phyloP scores from a whole-genome alignment of 2,329 filamentous ascomycete species.

The Kalaharituber pfeilii region DNA sequence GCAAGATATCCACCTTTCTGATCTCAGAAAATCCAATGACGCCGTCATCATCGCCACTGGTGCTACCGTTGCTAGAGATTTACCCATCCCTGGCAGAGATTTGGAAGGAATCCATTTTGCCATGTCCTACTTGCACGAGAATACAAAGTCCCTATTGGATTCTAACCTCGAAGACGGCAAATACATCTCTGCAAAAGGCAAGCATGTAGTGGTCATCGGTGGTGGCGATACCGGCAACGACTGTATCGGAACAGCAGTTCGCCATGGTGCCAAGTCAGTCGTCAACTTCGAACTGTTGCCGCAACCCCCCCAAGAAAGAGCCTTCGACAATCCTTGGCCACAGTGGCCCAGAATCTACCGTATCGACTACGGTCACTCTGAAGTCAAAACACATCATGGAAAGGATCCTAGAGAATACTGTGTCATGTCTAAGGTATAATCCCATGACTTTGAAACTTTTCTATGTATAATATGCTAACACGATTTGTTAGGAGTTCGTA shows the following conservation, averaged over 20 bases:
- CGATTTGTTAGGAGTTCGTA: constrained; percentile 48
- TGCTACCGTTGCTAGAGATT: constrained; percentile 79
- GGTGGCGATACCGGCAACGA: constrained; percentile 97
- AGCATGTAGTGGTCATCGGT: constrained; percentile 90
- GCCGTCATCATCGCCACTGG: constrained; percentile 84
- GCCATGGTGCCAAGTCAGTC: constrained; percentile 87
- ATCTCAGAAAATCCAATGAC: constrained; percentile 56
- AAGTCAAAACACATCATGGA: constrained; percentile 91
- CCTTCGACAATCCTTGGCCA: constrained; percentile 89
- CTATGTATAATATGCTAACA: not conserved
- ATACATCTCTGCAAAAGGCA: constrained; percentile 90
- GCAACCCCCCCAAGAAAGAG: constrained; percentile 78
- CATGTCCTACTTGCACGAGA: constrained; percentile 91
- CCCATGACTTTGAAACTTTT: no score
- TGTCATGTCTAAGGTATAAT: constrained; percentile 64
- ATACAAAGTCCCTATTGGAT: constrained; percentile 93
- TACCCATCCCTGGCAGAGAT: constrained; percentile 77
- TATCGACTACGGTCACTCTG: constrained; percentile 92
- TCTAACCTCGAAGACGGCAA: constrained; percentile 65
- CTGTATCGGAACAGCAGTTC: constrained; percentile 90
- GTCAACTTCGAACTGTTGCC: constrained; percentile 93
- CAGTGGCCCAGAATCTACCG: constrained; percentile 97
- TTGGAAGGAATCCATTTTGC: constrained; percentile 85
- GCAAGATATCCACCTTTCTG: constrained; percentile 52
- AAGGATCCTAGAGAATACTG: constrained; percentile 93